These are phyloP conservation scores for Emmonsia crescens DNA, from an alignment of 2,329 filamentous ascomycete species.

Conservation along the genomic window DNA sequence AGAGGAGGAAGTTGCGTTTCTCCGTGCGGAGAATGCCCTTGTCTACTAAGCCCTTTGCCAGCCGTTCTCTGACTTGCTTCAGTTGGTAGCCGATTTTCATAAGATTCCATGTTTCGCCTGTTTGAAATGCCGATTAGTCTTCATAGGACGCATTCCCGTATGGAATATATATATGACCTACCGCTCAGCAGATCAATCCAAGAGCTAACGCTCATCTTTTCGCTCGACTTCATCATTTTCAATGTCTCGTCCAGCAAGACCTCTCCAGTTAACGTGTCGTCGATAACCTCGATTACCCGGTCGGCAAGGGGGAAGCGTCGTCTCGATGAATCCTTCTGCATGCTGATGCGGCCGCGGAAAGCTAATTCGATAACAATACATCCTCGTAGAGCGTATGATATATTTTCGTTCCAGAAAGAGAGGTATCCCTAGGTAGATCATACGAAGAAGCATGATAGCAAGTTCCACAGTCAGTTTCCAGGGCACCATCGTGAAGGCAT, in stretches of 20 bases:
- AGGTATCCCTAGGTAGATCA: slow-evolving; percentile 64
- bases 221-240: slow-evolving; percentile 99
- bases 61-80: slow-evolving; percentile 94
- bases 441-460: neutral
- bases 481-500: neutral
- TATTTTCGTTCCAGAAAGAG: slow-evolving; percentile 99
- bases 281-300: slow-evolving; percentile 89
- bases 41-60: slow-evolving; percentile 95
- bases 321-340: slow-evolving; percentile 92
- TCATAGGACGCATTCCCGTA: neutral
- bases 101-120: slow-evolving; percentile 98
- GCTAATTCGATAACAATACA: slow-evolving; percentile 98
- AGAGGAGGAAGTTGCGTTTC: slow-evolving; percentile 98
- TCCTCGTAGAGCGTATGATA: slow-evolving; percentile 91
- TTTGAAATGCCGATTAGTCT: slow-evolving; percentile 10
- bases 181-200: slow-evolving; percentile 99
- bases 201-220: slow-evolving; percentile 98
- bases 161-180: slow-evolving; percentile 36
- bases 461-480: neutral
- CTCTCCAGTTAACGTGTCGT: slow-evolving; percentile 92
- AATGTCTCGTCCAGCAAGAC: slow-evolving; percentile 93
- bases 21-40: slow-evolving; percentile 97
- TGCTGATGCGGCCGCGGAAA: slow-evolving; percentile 90
- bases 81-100: slow-evolving; percentile 99
- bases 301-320: slow-evolving; percentile 88